A percentile compares a stretch with the other conserved stretches of the same genome.
These are phyloP conservation scores for Vitis labrusca DNA, from an alignment of 164 flowering plant genomes.

Conservation along the genomic window DNA sequence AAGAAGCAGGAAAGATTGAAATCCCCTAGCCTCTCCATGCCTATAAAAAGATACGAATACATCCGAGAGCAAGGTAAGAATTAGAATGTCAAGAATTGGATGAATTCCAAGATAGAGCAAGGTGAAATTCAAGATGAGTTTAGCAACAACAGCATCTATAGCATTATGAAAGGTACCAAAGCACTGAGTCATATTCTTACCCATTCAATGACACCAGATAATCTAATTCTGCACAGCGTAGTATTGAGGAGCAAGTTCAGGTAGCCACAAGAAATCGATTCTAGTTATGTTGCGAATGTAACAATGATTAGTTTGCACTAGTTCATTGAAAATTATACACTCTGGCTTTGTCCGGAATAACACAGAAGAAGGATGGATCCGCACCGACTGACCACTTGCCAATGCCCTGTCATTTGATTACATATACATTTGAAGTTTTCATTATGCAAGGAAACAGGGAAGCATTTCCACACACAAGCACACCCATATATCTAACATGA, in stretches of 20 bases:
- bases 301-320: slow-evolving; percentile 66
- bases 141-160: not conserved
- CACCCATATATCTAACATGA: not conserved
- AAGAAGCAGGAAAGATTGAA: too few species aligned
- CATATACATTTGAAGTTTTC: not conserved
- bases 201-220: slow-evolving; percentile 7
- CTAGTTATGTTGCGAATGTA: slow-evolving; percentile 76
- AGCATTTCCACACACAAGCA: not conserved
- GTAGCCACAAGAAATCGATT: slow-evolving; percentile 81
- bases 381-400: slow-evolving; percentile 68
- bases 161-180: not conserved
- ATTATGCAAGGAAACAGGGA: too few species aligned
- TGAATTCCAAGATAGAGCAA: not conserved
- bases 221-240: slow-evolving; percentile 38
- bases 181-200: slow-evolving; percentile 5
- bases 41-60: too few species aligned
- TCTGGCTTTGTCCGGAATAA: slow-evolving; percentile 68
- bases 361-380: slow-evolving; percentile 87
- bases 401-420: slow-evolving; percentile 54
- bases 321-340: slow-evolving; percentile 80
- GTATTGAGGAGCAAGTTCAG: slow-evolving; percentile 86
- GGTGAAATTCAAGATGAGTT: not conserved
- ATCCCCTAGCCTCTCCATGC: too few species aligned
- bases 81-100: not conserved
- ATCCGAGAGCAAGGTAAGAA: too few species aligned